phyloP scores from a whole-genome alignment of 2,329 filamentous ascomycete species.

The Scedosporium dehoogii region DNA sequence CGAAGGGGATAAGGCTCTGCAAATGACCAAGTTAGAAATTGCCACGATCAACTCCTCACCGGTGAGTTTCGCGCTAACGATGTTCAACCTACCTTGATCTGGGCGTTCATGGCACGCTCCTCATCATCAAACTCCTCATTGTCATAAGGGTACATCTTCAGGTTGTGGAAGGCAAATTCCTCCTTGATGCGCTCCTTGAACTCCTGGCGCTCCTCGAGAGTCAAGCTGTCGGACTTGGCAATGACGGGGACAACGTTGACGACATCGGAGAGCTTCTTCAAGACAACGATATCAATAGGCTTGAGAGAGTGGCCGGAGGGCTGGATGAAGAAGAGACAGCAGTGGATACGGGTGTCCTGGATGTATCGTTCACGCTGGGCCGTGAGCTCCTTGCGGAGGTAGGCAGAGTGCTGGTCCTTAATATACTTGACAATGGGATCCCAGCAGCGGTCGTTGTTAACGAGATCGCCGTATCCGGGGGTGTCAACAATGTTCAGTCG shows the following conservation, averaged over 20 bases:
- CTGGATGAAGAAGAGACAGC: slow-evolving; percentile 99
- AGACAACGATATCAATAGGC: slow-evolving; percentile 97
- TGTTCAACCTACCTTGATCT: slow-evolving; percentile 71
- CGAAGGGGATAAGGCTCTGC: slow-evolving; percentile 86
- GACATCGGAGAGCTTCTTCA: slow-evolving; percentile 99
- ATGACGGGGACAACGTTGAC: slow-evolving; percentile 99
- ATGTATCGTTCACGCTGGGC: slow-evolving; percentile 99
- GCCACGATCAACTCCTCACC: not conserved
- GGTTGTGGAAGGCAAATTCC: slow-evolving; percentile 98
- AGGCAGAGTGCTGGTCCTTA: slow-evolving; percentile 99
- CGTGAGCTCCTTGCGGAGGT: slow-evolving; percentile 97
- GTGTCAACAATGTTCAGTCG: slow-evolving; percentile 98
- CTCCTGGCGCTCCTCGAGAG: slow-evolving; percentile 83
- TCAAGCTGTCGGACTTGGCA: slow-evolving; percentile 94
- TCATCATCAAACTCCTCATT: slow-evolving; percentile 98
- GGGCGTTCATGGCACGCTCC: slow-evolving; percentile 83
- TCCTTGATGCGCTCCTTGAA: slow-evolving; percentile 99
- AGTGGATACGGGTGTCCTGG: slow-evolving; percentile 97
- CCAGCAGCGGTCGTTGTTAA: slow-evolving; percentile 99
- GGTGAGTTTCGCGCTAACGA: not conserved
- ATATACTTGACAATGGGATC: slow-evolving; percentile 99
- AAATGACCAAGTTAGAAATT: not conserved
- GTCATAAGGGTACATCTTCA: slow-evolving; percentile 99
- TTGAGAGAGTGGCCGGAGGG: slow-evolving; percentile 96
- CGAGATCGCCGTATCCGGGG: slow-evolving; percentile 93